phyloP scores from a whole-genome alignment of 2,329 filamentous ascomycete genomes.

The Penicillium hesseltinei region DNA sequence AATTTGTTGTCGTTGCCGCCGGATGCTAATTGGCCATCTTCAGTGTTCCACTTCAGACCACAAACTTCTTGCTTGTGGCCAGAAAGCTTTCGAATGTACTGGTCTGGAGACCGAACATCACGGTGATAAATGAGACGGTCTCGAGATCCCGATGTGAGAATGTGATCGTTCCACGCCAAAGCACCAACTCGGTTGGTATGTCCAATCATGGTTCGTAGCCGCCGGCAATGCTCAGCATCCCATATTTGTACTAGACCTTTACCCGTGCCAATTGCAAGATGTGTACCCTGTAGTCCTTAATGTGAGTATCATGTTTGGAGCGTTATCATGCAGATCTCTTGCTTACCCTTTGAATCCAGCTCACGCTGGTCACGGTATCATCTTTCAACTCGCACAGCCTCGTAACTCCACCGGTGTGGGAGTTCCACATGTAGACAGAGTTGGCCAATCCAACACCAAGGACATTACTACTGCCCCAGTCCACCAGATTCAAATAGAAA shows the following conservation, averaged over 20 bases:
- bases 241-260: conserved; percentile 96
- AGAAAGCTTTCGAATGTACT: conserved; percentile 80
- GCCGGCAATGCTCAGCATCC: conserved; percentile 84
- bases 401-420: conserved; percentile 82
- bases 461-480: conserved; percentile 95
- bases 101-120: conserved; percentile 88
- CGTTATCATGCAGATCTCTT: not conserved
- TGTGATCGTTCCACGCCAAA: conserved; percentile 96
- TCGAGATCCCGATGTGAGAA: conserved; percentile 89
- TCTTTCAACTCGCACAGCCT: conserved; percentile 91
- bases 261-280: conserved; percentile 90
- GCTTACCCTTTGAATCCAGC: conserved; percentile 85
- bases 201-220: conserved; percentile 92
- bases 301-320: conserved; percentile 6
- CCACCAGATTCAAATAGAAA: conserved; percentile 95
- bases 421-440: conserved; percentile 99
- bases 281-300: conserved; percentile 62
- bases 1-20: conserved; percentile 98
- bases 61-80: conserved; percentile 99
- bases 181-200: conserved; percentile 92
- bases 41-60: conserved; percentile 93
- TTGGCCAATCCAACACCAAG: conserved; percentile 88
- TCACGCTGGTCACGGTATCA: conserved; percentile 93
- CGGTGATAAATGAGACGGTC: conserved; percentile 94
- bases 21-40: conserved; percentile 90